Conservation (phyloP, 2,329 filamentous ascomycete genomes). For the Blastomyces percursus region DNA sequence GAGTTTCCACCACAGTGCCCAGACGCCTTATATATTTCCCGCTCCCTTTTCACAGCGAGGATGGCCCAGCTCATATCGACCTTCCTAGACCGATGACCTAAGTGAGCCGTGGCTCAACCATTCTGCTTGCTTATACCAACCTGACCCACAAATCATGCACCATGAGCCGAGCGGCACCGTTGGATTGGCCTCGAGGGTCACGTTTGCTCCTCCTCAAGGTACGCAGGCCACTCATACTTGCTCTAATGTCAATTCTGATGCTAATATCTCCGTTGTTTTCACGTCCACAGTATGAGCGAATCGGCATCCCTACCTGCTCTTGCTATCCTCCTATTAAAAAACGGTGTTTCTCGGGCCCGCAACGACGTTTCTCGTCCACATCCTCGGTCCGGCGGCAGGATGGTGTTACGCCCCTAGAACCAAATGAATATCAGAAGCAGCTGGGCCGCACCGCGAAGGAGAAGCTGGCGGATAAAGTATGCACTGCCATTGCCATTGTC, state of each 20-base stretch:
- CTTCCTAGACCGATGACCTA: slow-evolving; percentile 2
- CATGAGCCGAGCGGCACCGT: slow-evolving; percentile 4
- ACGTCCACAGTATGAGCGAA: slow-evolving; percentile 8
- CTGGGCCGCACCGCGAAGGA: slow-evolving; percentile 33
- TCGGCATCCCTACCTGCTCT: slow-evolving; percentile 2
- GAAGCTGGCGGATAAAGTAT: slow-evolving; percentile 35
- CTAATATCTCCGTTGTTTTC: background rate
- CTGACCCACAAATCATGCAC: slow-evolving; percentile 1
- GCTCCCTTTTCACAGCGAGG: background rate
- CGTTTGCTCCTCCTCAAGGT: slow-evolving; percentile 5
- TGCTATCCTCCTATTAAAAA: slow-evolving; percentile 10
- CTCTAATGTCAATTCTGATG: background rate
- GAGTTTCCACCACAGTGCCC: background rate
- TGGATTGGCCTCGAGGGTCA: slow-evolving; percentile 3
- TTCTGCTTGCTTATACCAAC: background rate
- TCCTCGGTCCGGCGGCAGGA: slow-evolving; percentile 2
- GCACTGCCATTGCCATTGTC: background rate
- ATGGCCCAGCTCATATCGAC: background rate
- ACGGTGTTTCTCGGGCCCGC: slow-evolving; percentile 11
- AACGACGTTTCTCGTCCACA: background rate
- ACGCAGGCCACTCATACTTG: background rate
- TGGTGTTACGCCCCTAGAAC: background rate
- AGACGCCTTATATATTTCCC: background rate
- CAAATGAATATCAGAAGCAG: slow-evolving; percentile 17
- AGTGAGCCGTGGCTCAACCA: background rate